Percentiles rank a stretch among this genome's conserved stretches.
phyloP scores from a whole-genome alignment of 257 asterid genomes.

The Lantana camara region DNA sequence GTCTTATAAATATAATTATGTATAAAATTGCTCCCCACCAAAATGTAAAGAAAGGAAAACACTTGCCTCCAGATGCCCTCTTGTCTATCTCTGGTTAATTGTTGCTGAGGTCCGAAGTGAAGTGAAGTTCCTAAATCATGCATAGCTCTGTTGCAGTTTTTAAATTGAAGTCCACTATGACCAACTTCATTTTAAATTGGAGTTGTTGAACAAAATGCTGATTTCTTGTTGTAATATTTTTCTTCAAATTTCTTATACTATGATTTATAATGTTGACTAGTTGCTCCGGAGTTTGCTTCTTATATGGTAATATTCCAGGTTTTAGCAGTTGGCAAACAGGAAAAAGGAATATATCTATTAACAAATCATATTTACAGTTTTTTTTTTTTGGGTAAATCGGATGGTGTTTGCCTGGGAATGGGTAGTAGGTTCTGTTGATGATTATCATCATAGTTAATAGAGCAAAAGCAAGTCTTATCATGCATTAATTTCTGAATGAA shows the following conservation, averaged over 20 bases:
- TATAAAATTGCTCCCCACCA: no score
- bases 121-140: neutral
- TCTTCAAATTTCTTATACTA: neutral
- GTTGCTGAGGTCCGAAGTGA: slow-evolving; percentile 9
- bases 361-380: neutral
- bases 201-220: slow-evolving; percentile 39
- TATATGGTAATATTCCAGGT: slow-evolving; percentile 3
- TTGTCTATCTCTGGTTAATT: slow-evolving; percentile 12
- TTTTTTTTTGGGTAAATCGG: neutral
- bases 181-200: slow-evolving; percentile 30
- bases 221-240: neutral
- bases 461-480: neutral
- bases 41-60: no score
- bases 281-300: slow-evolving; percentile 7
- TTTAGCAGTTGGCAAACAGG: slow-evolving; percentile 10
- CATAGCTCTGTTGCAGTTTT: slow-evolving; percentile 28
- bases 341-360: neutral
- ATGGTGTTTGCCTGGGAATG: neutral
- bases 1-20: no score
- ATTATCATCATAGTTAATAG: neutral
- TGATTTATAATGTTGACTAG: slow-evolving; percentile 29
- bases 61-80: no score
- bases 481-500: neutral
- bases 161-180: slow-evolving; percentile 34
- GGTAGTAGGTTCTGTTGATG: neutral